A percentile compares a stretch with the other conserved stretches of the same genome.
phyloP scores from a whole-genome alignment of 2,329 filamentous ascomycete species.

The Ascochyta viciae-villosae region DNA sequence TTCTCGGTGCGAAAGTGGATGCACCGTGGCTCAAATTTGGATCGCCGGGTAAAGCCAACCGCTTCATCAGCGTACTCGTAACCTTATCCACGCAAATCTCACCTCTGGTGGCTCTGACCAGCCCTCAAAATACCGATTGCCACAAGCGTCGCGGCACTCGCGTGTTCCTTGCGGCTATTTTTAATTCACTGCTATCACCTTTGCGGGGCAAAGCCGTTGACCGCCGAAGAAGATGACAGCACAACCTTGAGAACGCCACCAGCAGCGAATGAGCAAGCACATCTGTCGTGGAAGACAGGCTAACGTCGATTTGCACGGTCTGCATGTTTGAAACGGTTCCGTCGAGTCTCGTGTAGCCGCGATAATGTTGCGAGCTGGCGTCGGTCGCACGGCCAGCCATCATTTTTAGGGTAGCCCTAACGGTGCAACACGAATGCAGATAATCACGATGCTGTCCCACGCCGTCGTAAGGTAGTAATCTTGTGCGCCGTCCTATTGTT shows the following conservation, averaged over 20 bases:
- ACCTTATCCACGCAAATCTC: constrained; percentile 10
- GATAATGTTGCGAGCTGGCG: constrained; percentile 25
- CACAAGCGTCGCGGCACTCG: constrained; percentile 26
- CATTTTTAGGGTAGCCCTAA: constrained; percentile 22
- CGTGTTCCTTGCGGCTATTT: constrained; percentile 23
- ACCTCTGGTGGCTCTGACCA: constrained; percentile 19
- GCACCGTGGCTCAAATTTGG: constrained; percentile 13
- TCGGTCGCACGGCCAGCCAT: constrained; percentile 29
- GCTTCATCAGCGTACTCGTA: constrained; percentile 17
- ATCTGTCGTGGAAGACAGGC: constrained; percentile 30
- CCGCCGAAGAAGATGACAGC: constrained; percentile 16
- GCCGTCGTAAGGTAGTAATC: constrained; percentile 26
- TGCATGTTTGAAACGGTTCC: constrained; percentile 33
- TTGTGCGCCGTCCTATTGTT: constrained; percentile 25
- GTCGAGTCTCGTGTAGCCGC: constrained; percentile 27
- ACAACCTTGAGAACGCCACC: constrained; percentile 25
- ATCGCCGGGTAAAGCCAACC: constrained; percentile 11
- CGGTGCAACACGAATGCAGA: constrained; percentile 29
- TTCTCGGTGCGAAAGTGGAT: constrained; percentile 1
- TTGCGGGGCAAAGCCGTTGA: constrained; percentile 8
- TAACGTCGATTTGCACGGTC: constrained; percentile 28
- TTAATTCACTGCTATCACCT: constrained; percentile 1
- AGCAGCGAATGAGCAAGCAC: constrained; percentile 33
- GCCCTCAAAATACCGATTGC: constrained; percentile 16
- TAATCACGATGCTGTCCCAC: constrained; percentile 33